phyloP scores from a whole-genome alignment of 805 yeast genomes.

The Kluyveromyces siamensis region DNA sequence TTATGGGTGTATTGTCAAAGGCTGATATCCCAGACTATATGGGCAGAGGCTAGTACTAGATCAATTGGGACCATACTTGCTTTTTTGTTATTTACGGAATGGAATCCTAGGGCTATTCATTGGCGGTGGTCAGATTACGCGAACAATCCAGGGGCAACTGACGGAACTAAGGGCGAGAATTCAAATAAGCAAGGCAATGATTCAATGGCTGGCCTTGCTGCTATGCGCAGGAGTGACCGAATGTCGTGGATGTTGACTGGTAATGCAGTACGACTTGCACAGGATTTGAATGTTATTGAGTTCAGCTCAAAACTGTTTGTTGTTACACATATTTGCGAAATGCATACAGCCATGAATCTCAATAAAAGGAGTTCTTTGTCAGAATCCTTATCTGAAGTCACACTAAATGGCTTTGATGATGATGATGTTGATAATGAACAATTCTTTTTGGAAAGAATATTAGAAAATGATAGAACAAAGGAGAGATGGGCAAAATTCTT shows the following conservation, averaged over 20 bases:
- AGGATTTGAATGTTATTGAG: slow-evolving; percentile 75
- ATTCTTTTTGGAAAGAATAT: slow-evolving; percentile 21
- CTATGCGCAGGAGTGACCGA: slow-evolving; percentile 77
- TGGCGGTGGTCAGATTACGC: slow-evolving; percentile 84
- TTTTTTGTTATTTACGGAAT: slow-evolving; percentile 77
- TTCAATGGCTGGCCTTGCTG: slow-evolving; percentile 65
- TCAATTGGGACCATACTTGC: slow-evolving; percentile 83
- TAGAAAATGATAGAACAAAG: slow-evolving; percentile 16
- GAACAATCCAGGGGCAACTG: slow-evolving; percentile 37
- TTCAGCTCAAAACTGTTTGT: slow-evolving; percentile 63
- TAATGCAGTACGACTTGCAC: slow-evolving; percentile 76
- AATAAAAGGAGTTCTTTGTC: slow-evolving; percentile 72
- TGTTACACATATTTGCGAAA: slow-evolving; percentile 80
- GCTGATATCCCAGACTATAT: slow-evolving; percentile 73
- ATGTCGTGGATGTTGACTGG: slow-evolving; percentile 95
- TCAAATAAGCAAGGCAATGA: slow-evolving; percentile 31
- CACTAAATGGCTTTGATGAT: slow-evolving; percentile 37
- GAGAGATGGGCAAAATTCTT: slow-evolving; percentile 18
- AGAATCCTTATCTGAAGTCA: slow-evolving; percentile 61
- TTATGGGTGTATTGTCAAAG: slow-evolving; percentile 80
- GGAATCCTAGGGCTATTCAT: slow-evolving; percentile 94
- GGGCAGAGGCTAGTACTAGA: slow-evolving; percentile 90
- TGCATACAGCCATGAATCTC: slow-evolving; percentile 71
- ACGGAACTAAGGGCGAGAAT: slow-evolving; percentile 10
- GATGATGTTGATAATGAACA: slow-evolving; percentile 27